These are phyloP conservation scores for Ormosia emarginata DNA, from an alignment of 306 rosid species.

Conservation along the genomic window DNA sequence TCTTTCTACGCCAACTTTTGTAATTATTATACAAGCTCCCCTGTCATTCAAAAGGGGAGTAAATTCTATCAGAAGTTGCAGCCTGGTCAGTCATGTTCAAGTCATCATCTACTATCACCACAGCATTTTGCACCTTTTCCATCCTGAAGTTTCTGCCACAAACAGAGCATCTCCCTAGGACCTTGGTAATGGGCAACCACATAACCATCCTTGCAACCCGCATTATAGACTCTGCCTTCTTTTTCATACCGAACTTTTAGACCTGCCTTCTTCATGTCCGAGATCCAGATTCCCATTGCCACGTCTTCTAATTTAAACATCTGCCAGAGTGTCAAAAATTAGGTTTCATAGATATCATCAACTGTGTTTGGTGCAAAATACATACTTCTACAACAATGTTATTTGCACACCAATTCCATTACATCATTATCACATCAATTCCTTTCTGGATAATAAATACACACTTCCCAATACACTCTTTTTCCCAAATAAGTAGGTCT, in stretches of 20 bases:
- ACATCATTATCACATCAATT: too few relatives aligned
- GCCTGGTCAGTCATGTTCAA: background rate
- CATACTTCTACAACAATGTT: background rate
- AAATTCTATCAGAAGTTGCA: background rate
- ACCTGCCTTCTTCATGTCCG: slow-evolving; percentile 69
- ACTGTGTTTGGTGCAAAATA: background rate
- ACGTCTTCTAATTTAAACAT: slow-evolving; percentile 99
- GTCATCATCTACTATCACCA: slow-evolving; percentile 47
- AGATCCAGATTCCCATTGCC: slow-evolving; percentile 98
- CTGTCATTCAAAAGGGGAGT: slow-evolving; percentile 5
- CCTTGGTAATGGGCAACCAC: slow-evolving; percentile 98
- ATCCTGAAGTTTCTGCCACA: slow-evolving; percentile 90
- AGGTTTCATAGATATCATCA: slow-evolving; percentile 2
- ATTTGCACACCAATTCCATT: too few relatives aligned
- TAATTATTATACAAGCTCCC: slow-evolving; percentile 28
- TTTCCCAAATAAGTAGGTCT: too few relatives aligned
- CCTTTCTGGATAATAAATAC: too few relatives aligned
- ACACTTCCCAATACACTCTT: too few relatives aligned
- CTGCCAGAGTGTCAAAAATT: slow-evolving; percentile 44
- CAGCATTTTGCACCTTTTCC: slow-evolving; percentile 69
- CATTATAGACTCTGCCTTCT: slow-evolving; percentile 58
- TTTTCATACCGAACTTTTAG: slow-evolving; percentile 63
- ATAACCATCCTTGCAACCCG: slow-evolving; percentile 84
- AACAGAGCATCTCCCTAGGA: slow-evolving; percentile 91
- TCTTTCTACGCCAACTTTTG: slow-evolving; percentile 19